A percentile compares a stretch with the other conserved stretches of the same genome.
Conservation (phyloP, 177 flowering plant species). For the Tripterygium wilfordii region DNA sequence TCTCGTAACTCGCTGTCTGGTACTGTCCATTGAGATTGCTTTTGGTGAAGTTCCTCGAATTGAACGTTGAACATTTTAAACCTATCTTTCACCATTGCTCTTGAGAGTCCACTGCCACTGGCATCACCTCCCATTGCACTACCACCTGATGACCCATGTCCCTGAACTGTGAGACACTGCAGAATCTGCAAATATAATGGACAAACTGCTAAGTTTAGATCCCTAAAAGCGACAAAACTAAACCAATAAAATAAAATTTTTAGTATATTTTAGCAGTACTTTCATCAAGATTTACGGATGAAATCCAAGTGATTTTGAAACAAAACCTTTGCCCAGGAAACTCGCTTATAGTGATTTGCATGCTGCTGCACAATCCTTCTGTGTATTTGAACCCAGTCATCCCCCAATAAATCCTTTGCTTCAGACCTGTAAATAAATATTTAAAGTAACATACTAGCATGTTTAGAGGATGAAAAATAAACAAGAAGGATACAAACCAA, state of each 20-base stretch:
- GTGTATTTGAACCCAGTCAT: slow-evolving; percentile 99
- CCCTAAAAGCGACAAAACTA: no score
- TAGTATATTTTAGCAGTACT: not conserved
- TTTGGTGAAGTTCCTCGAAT: slow-evolving; percentile 92
- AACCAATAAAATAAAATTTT: no score
- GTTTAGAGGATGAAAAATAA: not conserved
- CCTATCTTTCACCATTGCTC: slow-evolving; percentile 78
- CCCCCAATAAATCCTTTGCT: slow-evolving; percentile 91
- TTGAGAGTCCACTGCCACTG: slow-evolving; percentile 48
- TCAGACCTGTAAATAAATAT: slow-evolving; percentile 60
- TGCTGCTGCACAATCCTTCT: slow-evolving; percentile 96
- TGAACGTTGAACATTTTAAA: slow-evolving; percentile 77
- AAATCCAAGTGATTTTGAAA: not conserved
- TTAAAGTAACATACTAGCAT: not conserved
- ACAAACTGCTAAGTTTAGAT: not conserved
- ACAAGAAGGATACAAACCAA: slow-evolving; percentile 17
- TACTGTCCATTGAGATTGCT: slow-evolving; percentile 97
- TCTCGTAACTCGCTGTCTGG: slow-evolving; percentile 94
- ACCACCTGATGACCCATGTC: slow-evolving; percentile 50
- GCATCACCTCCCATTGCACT: slow-evolving; percentile 47
- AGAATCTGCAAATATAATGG: slow-evolving; percentile 53
- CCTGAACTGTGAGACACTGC: slow-evolving; percentile 70
- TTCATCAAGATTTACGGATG: not conserved
- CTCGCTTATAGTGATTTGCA: slow-evolving; percentile 94
- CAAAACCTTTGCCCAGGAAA: slow-evolving; percentile 90